A percentile compares a stretch with the other conserved stretches of the same genome.
Conservation (phyloP, 257 asterid genomes). For the Lantana camara region DNA sequence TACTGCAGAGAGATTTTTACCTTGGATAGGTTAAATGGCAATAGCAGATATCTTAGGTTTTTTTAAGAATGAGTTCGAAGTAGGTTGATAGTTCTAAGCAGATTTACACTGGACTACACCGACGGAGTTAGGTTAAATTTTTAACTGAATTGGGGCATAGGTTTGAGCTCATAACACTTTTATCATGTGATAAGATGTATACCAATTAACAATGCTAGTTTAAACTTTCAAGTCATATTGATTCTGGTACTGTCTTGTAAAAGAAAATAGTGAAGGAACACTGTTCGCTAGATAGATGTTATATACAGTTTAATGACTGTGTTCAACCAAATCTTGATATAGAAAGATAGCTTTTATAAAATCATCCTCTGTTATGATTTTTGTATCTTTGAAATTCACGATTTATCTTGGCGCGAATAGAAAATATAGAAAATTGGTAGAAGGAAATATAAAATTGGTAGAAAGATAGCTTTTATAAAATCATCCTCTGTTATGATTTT, state of each 20-base stretch:
- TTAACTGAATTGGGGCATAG: not conserved
- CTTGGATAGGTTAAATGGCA: conserved; percentile 5
- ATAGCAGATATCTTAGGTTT: conserved; percentile 15
- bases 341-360: not conserved
- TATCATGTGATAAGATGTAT: conserved; percentile 1
- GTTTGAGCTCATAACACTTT: not conserved
- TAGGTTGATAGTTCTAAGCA: conserved; percentile 10
- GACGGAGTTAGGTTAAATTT: not conserved
- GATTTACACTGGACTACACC: conserved; percentile 18
- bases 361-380: conserved; percentile 2
- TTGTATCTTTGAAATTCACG: conserved; percentile 1
- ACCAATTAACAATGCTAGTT: no score
- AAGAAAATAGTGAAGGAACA: not conserved
- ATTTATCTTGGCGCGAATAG: conserved; percentile 8
- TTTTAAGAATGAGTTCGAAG: conserved; percentile 4
- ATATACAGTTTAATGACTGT: conserved; percentile 1
- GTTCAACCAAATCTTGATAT: no score
- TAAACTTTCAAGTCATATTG: conserved; percentile 6
- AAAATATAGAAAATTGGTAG: not conserved
- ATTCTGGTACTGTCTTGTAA: not conserved
- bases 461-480: not conserved
- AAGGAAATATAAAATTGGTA: not conserved
- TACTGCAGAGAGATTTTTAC: not conserved
- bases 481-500: conserved; percentile 3
- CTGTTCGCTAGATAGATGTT: not conserved